Evolutionary conservation across 768 basidiomycete genomes (phyloP), one percentile per base, ranked within the genome.

Genomic region (Naganishia kalamii): DNA sequence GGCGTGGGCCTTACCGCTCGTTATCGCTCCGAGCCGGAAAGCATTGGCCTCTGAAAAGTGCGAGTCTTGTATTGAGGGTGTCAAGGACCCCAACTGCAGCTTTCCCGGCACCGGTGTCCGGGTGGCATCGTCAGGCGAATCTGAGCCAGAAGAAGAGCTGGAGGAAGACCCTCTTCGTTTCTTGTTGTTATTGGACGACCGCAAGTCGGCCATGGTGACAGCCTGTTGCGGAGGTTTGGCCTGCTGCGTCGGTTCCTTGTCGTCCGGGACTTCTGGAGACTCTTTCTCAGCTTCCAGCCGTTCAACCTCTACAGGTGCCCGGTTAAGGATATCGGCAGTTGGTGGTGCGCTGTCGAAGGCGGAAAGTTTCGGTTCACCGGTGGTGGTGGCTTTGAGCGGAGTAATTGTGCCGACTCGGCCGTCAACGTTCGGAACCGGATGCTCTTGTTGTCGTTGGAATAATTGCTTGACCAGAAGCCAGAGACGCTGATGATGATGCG

Each of bases 391-490:
- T 17, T 25, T 27, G 21, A 57, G 33, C 11, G 59, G 65, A 4
- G 49, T 35, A 27, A 40, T 48, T 19, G 21, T 21, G 25, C 44
- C 60, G 21, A 61, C 47, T 47, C 43, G 37, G 11, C 40, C 41
- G 15, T 35, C 64, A 0, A 46, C 44, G 19, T 48, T 65, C 12
- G 32, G 64, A n/a, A 54, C 50, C 32, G 60, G 60, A 30, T 61
- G 43, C 33, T 46, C 47, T 27, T 63, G 47, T 37, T 48, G 61
- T 19, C 61, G n/a, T n/a, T 43, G 52, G 29, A 61, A 46, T 21
- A 37, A 41, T 52, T 54, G 63, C 44, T 40, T 43, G n/a, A 51
- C 30, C 33, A 64, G 40, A 23, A 63, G 48, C 47, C 65, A 46
- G n/a, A 62, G 29, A 8, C 50, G 62, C 41, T 43, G 27, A 54